phyloP scores from a whole-genome alignment of 345 rosid genomes.

The Cardiospermum halicacabum region DNA sequence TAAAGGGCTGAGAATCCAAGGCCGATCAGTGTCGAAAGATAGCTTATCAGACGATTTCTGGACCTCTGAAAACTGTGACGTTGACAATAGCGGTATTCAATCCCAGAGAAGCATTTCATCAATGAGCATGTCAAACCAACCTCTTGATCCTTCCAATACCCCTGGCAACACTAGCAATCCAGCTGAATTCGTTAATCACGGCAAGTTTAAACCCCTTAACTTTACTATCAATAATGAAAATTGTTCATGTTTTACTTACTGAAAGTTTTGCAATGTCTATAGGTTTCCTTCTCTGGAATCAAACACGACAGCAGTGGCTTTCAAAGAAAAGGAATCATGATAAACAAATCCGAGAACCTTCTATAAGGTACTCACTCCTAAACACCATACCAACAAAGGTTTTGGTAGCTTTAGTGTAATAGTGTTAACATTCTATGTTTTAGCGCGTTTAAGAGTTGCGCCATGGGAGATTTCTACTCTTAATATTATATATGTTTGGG shows the following conservation, averaged over 20 bases:
- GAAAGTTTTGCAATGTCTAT: slow-evolving; percentile 12
- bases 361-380: slow-evolving; percentile 59
- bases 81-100: slow-evolving; percentile 47
- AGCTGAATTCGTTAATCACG: slow-evolving; percentile 66
- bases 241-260: neutral
- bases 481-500: too few species aligned
- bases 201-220: slow-evolving; percentile 31
- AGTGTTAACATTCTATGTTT: too few species aligned
- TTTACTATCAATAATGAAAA: neutral
- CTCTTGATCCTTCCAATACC: slow-evolving; percentile 25
- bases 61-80: slow-evolving; percentile 58
- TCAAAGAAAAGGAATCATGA: slow-evolving; percentile 37
- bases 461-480: too few species aligned
- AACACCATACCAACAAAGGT: too few species aligned
- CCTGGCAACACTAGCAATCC: slow-evolving; percentile 49
- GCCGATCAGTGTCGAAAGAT: slow-evolving; percentile 34
- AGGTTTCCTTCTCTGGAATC: slow-evolving; percentile 78
- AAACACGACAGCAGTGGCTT: slow-evolving; percentile 66
- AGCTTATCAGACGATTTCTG: slow-evolving; percentile 50
- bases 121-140: slow-evolving; percentile 37
- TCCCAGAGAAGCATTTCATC: slow-evolving; percentile 66
- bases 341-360: slow-evolving; percentile 46
- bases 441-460: too few species aligned
- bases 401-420: too few species aligned
- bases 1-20: slow-evolving; percentile 48